These are phyloP conservation scores for Moringa oleifera DNA, from an alignment of 345 rosid genomes.

Conservation along the genomic window DNA sequence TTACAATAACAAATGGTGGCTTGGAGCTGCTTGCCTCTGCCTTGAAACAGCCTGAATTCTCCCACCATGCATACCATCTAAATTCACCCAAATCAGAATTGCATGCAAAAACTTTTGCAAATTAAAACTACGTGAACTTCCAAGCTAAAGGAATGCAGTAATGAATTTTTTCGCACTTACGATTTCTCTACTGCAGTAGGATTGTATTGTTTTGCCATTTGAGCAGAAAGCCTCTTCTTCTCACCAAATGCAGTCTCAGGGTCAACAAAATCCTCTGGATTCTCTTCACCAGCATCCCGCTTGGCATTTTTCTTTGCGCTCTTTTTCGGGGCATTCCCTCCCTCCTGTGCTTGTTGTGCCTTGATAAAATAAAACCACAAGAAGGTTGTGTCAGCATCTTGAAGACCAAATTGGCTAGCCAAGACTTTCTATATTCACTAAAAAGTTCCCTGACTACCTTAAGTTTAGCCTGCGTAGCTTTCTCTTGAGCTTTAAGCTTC, in stretches of 20 bases:
- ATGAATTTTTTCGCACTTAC: constrained; percentile 37
- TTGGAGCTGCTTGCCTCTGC: constrained; percentile 76
- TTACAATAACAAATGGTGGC: constrained; percentile 74
- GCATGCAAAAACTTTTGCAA: background rate
- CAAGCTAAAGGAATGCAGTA: background rate
- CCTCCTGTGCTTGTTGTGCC: constrained; percentile 57
- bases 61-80: constrained; percentile 99
- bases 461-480: constrained; percentile 56
- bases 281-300: constrained; percentile 57
- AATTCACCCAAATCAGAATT: background rate
- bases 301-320: constrained; percentile 54
- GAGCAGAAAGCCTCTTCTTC: constrained; percentile 67
- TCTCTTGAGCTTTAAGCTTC: constrained; percentile 76
- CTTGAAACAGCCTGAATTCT: constrained; percentile 53
- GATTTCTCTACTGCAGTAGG: constrained; percentile 79
- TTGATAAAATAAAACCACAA: constrained; percentile 15
- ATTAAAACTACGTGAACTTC: background rate
- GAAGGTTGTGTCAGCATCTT: background rate
- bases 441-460: constrained; percentile 44
- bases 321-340: constrained; percentile 44
- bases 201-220: constrained; percentile 87
- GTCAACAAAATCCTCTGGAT: constrained; percentile 65
- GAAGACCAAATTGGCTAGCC: background rate
- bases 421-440: too few species aligned
- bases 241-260: constrained; percentile 72